These are phyloP conservation scores for Lactifluus echinatus DNA, from an alignment of 768 basidiomycete species.

Conservation along the genomic window DNA sequence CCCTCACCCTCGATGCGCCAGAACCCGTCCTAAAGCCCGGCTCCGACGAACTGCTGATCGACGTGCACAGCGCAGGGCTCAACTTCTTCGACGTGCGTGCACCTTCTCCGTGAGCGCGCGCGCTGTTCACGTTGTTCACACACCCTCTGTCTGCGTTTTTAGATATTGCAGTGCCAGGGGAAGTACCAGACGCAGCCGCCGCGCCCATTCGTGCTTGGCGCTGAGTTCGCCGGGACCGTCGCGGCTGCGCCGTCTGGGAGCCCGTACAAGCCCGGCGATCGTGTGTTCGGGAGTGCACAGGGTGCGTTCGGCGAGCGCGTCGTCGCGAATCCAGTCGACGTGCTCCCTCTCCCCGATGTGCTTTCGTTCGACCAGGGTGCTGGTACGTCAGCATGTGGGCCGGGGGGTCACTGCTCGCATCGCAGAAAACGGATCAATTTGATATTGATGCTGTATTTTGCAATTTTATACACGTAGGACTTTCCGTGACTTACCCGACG, in stretches of 20 bases:
- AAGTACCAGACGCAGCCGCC: slow-evolving; percentile 82
- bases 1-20: slow-evolving; percentile 30
- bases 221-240: slow-evolving; percentile 80
- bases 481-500: slow-evolving; percentile 88
- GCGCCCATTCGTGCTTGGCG: slow-evolving; percentile 77
- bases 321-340: slow-evolving; percentile 38
- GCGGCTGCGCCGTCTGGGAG: slow-evolving; percentile 79
- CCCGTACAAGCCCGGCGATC: slow-evolving; percentile 69
- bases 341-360: slow-evolving; percentile 63
- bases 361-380: slow-evolving; percentile 84
- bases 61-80: slow-evolving; percentile 43
- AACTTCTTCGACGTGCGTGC: slow-evolving; percentile 40
- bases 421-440: no score
- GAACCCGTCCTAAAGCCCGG: slow-evolving; percentile 29
- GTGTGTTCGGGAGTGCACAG: slow-evolving; percentile 77
- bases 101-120: not conserved
- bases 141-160: not conserved
- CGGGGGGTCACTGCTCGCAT: no score
- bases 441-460: no score
- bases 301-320: slow-evolving; percentile 78
- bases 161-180: slow-evolving; percentile 84
- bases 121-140: no score
- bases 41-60: slow-evolving; percentile 38
- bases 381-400: no score
- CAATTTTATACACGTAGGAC: slow-evolving; percentile 34